Evolutionary conservation across 352 stramenopile species (phyloP), one percentile per base, ranked within the genome.

Genomic region (Phytophthora multivora): DNA sequence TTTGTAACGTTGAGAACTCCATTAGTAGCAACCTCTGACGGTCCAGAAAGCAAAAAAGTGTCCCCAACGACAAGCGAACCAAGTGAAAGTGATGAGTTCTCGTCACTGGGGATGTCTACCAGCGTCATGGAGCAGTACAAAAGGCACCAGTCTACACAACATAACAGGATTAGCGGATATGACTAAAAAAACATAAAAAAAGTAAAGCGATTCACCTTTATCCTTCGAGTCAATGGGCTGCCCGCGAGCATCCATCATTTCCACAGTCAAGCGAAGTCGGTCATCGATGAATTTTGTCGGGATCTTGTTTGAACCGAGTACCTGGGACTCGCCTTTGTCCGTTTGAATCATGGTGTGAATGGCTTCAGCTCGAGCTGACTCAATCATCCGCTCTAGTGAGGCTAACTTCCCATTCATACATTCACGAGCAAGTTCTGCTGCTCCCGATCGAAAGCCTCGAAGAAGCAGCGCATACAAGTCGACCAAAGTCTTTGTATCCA

Each of bases 21-120:
- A 4, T 53, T 38, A 7, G 11, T 13, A 8, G 18, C 38, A 11
- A 12, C 25, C 6, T 30, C 13, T 3, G 51, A 9, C 1, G 59
- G 43, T 26, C 55, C 43, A 50, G 23, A 52, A 42, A 69, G 74
- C 36, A 64, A 80, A 61, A 56, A 93, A 3, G 84, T 88, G 49
- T 93, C 84, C 1, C 84, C 80, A 2, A 91, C 64, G 2, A 78
- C 38, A 15, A 93, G 50, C 3, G 80, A 83, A 0, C 82, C 84
- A 0, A 93, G 47, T 3, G 57, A 51, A 19, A 66, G 30, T 7
- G 49, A 50, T 25, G 67, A 21, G 7, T 55, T 23, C 3, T 63
- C 16, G 26, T 63, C 42, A 48, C 78, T 86, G 0, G 66, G 59
- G 12, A 90, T 63, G 39, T 77, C 48, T 1, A 39, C 13, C 28